Base-by-base conservation (phyloP, 1,284 basidiomycete species). In the Peniophora sp. region DNA sequence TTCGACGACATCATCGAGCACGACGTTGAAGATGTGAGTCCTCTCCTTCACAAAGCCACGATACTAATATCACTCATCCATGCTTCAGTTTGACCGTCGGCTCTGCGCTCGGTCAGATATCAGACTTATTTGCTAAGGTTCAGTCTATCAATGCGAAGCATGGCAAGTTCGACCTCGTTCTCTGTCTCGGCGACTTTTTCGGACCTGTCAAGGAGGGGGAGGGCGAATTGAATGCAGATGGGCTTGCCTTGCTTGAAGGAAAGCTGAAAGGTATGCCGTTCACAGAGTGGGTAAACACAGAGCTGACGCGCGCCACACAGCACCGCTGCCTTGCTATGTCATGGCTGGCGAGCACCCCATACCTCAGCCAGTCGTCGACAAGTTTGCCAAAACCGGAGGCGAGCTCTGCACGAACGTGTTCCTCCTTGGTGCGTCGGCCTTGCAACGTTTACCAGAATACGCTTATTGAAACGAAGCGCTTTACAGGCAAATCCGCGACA, bases 121-220 rank as follows among this genome's bases (percentile, higher is more conserved):
- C 70, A 39, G 78, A 83, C 14, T 71, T 97, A 15, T 85, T 92
- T 58, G 64, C 79, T 50, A 98, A 97, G 72, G 78, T 97, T 56
- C 83, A 81, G 49, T 74, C 83, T 18, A 95, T 98, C 60, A 84
- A 99, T 69, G 74, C 81, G 52, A 98, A 97, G 66, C 90, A 98
- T 68, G 95, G 95, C 51, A 92, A 92, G 59, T 99, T 99, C 63
- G 86, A 93, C 60, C 79, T 93, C 35, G 82, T 89, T 17, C 76
- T 99, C 43, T 88, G 93, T 57, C 72, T 82, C 2, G 95, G 96
- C 3, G 94, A 99, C 69, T 88, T 98, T 65, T 99, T 99, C 68
- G 85, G 83, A 3, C 75, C 76, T 9, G 66, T 71, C 17, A 73
- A 72, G 54, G 74, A 74, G 48, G 68, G 67, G 1, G 60, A 72